phyloP scores from a whole-genome alignment of 495 filamentous ascomycete species.

The Neurospora sublineolata region DNA sequence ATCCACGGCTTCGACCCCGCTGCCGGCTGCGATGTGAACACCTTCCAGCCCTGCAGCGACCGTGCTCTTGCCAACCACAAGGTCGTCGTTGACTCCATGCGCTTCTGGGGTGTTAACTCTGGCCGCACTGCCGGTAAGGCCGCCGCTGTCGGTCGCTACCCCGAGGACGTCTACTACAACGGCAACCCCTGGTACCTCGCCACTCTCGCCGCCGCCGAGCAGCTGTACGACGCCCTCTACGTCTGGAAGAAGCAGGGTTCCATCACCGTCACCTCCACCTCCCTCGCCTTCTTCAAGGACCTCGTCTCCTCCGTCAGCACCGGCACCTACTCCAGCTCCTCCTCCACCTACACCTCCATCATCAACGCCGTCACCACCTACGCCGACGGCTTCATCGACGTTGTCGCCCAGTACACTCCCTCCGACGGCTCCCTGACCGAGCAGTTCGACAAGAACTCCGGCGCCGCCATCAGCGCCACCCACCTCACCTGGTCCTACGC shows the following conservation, averaged over 20 bases:
- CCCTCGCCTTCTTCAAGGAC: constrained; percentile 47
- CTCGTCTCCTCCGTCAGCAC: constrained; percentile 35
- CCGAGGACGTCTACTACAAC: constrained; percentile 56
- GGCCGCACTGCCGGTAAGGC: constrained; percentile 37
- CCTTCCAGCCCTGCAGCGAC: constrained; percentile 54
- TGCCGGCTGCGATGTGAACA: constrained; percentile 43
- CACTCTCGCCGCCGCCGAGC: constrained; percentile 54
- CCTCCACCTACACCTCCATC: constrained; percentile 38
- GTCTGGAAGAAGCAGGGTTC: constrained; percentile 45
- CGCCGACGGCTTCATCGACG: constrained; percentile 50
- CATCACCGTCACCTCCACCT: constrained; percentile 40
- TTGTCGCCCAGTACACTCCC: constrained; percentile 38
- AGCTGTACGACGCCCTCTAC: constrained; percentile 52
- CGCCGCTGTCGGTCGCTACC: constrained; percentile 55
- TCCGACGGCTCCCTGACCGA: constrained; percentile 47
- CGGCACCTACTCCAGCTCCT: constrained; percentile 39
- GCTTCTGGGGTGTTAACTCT: constrained; percentile 49
- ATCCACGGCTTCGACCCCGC: constrained; percentile 55
- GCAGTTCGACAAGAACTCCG: constrained; percentile 45
- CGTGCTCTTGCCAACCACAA: constrained; percentile 56
- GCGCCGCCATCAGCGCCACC: constrained; percentile 41
- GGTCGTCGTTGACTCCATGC: constrained; percentile 51
- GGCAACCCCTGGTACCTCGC: constrained; percentile 59
- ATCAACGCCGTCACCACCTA: constrained; percentile 46
- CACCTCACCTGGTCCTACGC: constrained; percentile 62